Evolutionary conservation across 2,329 filamentous ascomycete genomes (phyloP).

Genomic region (Aspergillus aculeatus): DNA sequence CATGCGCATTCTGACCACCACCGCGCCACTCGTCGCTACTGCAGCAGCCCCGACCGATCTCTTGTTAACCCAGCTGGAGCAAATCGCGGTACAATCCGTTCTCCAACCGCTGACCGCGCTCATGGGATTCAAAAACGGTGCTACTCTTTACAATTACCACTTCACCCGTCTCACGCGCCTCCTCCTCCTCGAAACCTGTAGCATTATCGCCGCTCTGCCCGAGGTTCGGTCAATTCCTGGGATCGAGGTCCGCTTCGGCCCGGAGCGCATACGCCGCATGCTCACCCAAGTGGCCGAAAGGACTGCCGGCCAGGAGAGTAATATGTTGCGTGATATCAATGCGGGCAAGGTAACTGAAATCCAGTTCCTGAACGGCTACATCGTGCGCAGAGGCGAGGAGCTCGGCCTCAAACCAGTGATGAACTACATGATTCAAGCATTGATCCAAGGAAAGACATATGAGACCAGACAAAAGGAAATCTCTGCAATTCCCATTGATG

Average conservation of each 20-base stretch:
- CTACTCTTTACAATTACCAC: conserved; percentile 65
- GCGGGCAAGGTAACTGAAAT: conserved; percentile 68
- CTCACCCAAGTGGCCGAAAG: conserved; percentile 54
- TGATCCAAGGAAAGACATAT: conserved; percentile 69
- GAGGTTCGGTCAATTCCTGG: conserved; percentile 66
- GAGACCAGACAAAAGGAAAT: conserved; percentile 39
- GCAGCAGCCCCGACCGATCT: conserved; percentile 61
- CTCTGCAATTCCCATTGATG: conserved; percentile 34
- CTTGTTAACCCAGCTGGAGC: conserved; percentile 72
- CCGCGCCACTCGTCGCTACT: conserved; percentile 61
- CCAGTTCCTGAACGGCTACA: conserved; percentile 84
- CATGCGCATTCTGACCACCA: conserved; percentile 61
- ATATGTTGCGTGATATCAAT: conserved; percentile 67
- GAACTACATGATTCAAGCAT: conserved; percentile 69
- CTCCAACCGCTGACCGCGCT: conserved; percentile 80
- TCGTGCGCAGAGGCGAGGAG: conserved; percentile 69
- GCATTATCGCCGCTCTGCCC: conserved; percentile 70
- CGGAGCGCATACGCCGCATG: conserved; percentile 62
- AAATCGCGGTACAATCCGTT: conserved; percentile 70
- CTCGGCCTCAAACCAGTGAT: conserved; percentile 69
- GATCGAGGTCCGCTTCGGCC: conserved; percentile 58
- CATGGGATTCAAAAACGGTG: conserved; percentile 72
- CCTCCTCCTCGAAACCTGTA: conserved; percentile 71
- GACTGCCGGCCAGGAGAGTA: conserved; percentile 59
- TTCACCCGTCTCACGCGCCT: conserved; percentile 66